Evolutionary conservation across 208 protist species (phyloP).

Genomic region (Leishmania lainsoni): DNA sequence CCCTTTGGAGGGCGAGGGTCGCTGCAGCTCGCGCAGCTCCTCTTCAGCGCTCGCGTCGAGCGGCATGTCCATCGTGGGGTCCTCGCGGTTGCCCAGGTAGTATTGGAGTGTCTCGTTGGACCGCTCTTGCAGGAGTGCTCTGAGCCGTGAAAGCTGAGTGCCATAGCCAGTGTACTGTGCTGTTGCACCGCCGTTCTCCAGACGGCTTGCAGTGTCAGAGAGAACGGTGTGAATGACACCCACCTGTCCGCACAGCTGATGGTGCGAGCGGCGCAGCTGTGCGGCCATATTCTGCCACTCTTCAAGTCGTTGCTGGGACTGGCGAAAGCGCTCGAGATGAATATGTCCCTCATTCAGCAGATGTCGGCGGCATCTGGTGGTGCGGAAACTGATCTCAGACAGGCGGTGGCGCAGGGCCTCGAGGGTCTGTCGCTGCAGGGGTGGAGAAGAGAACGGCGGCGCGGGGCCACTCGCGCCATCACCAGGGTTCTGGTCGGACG

Average conservation of each 20-base stretch:
- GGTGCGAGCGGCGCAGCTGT: slow-evolving; percentile 24
- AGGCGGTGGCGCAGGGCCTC: slow-evolving; percentile 33
- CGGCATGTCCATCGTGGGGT: slow-evolving; percentile 12
- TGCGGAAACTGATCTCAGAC: slow-evolving; percentile 20
- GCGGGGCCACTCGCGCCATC: not conserved
- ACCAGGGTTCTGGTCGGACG: no score
- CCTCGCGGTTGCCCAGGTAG: slow-evolving; percentile 29
- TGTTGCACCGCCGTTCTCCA: slow-evolving; percentile 22
- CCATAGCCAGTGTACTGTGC: not conserved
- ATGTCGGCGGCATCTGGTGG: slow-evolving; percentile 9
- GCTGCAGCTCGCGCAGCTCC: slow-evolving; percentile 28
- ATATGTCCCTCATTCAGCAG: slow-evolving; percentile 34
- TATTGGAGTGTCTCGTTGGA: slow-evolving; percentile 42
- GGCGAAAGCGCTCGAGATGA: slow-evolving; percentile 42
- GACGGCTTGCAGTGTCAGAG: slow-evolving; percentile 30
- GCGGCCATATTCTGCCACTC: slow-evolving; percentile 63
- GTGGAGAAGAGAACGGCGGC: not conserved
- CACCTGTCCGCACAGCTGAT: slow-evolving; percentile 43
- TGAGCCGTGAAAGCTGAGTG: slow-evolving; percentile 39
- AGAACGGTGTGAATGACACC: slow-evolving; percentile 37
- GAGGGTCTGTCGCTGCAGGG: slow-evolving; percentile 6
- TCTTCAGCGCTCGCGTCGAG: slow-evolving; percentile 31
- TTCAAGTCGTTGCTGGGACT: slow-evolving; percentile 51
- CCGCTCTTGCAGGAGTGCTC: slow-evolving; percentile 37
- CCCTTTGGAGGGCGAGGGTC: slow-evolving; percentile 12